These are phyloP conservation scores for Carnegiea gigantea DNA, from an alignment of 179 eudicot species.

Conservation along the genomic window DNA sequence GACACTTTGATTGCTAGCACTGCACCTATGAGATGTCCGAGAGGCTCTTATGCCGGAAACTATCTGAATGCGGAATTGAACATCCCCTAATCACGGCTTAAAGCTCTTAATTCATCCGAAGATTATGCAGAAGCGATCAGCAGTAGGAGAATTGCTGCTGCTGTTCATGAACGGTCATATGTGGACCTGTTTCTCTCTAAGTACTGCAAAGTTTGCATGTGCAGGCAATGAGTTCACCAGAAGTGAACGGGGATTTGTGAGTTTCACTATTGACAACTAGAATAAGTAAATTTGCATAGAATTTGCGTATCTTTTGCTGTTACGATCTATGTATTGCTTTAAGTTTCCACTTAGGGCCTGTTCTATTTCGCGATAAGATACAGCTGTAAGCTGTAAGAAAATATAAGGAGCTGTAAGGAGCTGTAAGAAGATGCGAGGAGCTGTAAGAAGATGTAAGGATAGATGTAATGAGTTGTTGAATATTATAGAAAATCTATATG, in stretches of 20 bases:
- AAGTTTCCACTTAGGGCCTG: no score
- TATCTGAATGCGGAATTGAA: conserved; percentile 49
- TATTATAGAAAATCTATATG: no score
- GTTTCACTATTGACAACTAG: conserved; percentile 18
- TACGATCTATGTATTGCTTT: no score
- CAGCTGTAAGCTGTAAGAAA: no score
- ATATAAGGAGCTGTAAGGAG: no score
- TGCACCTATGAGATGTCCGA: conserved; percentile 49
- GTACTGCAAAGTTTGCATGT: conserved; percentile 41
- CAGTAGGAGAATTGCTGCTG: conserved; percentile 51
- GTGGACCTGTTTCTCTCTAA: conserved; percentile 51
- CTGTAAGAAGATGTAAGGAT: no score
- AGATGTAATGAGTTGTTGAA: no score
- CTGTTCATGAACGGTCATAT: conserved; percentile 64
- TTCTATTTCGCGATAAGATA: no score
- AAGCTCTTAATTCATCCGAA: conserved; percentile 36
- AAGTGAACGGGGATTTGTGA: conserved; percentile 55
- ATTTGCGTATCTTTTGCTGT: no score
- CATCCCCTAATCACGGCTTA: conserved; percentile 48
- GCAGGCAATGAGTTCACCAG: conserved; percentile 60
- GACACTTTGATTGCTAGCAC: conserved; percentile 44
- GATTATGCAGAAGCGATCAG: conserved; percentile 45
- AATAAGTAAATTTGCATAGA: not conserved
- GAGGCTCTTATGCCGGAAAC: conserved; percentile 55
- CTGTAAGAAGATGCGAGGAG: no score